These are phyloP conservation scores for Euphorbia pulcherrima DNA, from an alignment of 345 rosid species.

Conservation along the genomic window DNA sequence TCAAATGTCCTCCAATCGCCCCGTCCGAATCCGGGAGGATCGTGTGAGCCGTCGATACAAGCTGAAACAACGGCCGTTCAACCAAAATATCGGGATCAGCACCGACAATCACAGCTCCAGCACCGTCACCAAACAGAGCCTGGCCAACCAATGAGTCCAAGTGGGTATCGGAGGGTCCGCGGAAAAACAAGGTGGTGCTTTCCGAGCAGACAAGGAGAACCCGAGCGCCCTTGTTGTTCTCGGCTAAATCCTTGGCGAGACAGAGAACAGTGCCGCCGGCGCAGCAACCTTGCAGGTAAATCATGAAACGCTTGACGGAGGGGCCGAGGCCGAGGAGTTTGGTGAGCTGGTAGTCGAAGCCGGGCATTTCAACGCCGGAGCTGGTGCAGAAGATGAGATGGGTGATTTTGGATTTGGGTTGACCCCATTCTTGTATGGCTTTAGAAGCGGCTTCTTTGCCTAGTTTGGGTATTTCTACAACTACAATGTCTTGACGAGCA, in stretches of 20 bases:
- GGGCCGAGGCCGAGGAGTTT: constrained; percentile 23
- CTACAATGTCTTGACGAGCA: constrained; percentile 24
- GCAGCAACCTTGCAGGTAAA: constrained; percentile 24
- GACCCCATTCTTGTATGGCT: constrained; percentile 25
- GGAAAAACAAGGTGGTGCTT: constrained; percentile 15
- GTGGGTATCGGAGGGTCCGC: constrained; percentile 18
- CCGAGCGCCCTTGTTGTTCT: constrained; percentile 22
- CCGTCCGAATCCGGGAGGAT: constrained; percentile 23
- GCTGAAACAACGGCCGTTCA: constrained; percentile 18
- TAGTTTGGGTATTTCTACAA: constrained; percentile 21
- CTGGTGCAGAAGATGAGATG: constrained; percentile 24
- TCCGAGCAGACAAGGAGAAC: constrained; percentile 26
- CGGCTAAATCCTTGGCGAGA: constrained; percentile 21
- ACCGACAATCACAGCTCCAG: constrained; percentile 19
- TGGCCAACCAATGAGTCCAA: constrained; percentile 25
- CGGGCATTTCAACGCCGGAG: constrained; percentile 26
- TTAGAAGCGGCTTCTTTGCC: constrained; percentile 23
- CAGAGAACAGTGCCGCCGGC: constrained; percentile 23
- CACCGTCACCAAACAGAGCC: constrained; percentile 23
- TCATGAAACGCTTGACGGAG: constrained; percentile 21
- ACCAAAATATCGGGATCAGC: constrained; percentile 17
- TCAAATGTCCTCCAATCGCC: constrained; percentile 21
- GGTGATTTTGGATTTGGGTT: constrained; percentile 23
- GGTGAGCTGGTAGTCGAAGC: constrained; percentile 23
- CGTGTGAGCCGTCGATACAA: constrained; percentile 22